Conservation (phyloP, 768 basidiomycete genomes). For the Rhodotorula sphaerocarpa region DNA sequence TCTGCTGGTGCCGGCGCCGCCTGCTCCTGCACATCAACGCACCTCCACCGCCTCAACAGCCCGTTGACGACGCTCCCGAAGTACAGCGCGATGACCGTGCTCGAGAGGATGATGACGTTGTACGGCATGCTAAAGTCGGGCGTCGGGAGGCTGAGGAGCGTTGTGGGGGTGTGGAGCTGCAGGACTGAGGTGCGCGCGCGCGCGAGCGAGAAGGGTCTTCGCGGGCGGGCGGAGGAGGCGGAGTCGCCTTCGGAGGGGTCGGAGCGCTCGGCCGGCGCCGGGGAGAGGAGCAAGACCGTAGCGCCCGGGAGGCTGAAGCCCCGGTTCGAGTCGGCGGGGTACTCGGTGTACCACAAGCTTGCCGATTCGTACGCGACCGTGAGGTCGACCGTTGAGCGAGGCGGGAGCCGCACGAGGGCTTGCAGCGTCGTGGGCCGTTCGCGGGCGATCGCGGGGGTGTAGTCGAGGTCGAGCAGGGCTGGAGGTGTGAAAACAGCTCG, state of each 20-base stretch:
- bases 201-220: background rate
- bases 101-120: constrained; percentile 93
- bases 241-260: constrained; percentile 9
- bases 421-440: constrained; percentile 71
- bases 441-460: constrained; percentile 60
- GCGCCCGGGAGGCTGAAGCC: constrained; percentile 91
- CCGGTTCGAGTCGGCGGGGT: constrained; percentile 87
- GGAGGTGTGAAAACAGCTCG: background rate
- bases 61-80: constrained; percentile 89
- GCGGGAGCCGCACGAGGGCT: constrained; percentile 60
- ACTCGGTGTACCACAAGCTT: constrained; percentile 87
- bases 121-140: constrained; percentile 99
- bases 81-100: constrained; percentile 69
- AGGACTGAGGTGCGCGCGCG: constrained; percentile 4
- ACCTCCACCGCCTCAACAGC: constrained; percentile 68
- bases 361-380: constrained; percentile 69
- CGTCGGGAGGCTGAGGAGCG: constrained; percentile 88
- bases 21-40: constrained; percentile 43
- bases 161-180: constrained; percentile 66
- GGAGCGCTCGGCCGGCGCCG: background rate
- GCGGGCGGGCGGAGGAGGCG: no score
- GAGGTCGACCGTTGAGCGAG: constrained; percentile 57
- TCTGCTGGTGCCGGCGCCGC: no score
- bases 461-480: constrained; percentile 55
- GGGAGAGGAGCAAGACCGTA: constrained; percentile 47